phyloP scores from a whole-genome alignment of 208 protist species.

The Strigomonas galati region DNA sequence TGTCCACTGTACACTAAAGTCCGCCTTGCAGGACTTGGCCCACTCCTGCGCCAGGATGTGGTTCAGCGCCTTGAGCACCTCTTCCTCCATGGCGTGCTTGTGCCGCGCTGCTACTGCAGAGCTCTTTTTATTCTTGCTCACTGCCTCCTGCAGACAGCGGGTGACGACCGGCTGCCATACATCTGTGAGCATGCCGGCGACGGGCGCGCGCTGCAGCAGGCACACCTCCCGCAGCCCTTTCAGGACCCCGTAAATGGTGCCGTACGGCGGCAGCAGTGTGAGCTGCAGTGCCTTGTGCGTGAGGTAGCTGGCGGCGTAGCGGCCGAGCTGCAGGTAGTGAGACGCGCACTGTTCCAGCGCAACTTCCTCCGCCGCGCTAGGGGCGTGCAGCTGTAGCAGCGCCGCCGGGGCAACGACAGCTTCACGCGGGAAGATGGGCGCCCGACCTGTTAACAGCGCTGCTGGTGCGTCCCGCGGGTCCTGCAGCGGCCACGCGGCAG shows the following conservation, averaged over 20 bases:
- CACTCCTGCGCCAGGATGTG: not conserved
- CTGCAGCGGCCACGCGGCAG: not conserved
- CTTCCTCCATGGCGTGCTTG: not conserved
- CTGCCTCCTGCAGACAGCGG: slow-evolving; percentile 17
- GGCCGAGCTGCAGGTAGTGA: slow-evolving; percentile 61
- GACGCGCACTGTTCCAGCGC: slow-evolving; percentile 45
- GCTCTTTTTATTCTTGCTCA: not conserved
- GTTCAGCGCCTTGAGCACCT: not conserved
- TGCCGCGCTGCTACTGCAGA: no score
- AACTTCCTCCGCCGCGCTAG: not conserved
- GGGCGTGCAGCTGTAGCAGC: not conserved
- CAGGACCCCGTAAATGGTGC: slow-evolving; percentile 50
- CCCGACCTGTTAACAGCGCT: not conserved
- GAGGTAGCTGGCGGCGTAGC: slow-evolving; percentile 50
- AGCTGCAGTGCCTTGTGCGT: slow-evolving; percentile 84
- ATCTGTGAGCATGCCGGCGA: slow-evolving; percentile 44
- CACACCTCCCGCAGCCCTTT: slow-evolving; percentile 63
- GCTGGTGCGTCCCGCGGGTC: not conserved
- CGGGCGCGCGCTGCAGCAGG: slow-evolving; percentile 53
- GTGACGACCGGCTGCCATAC: slow-evolving; percentile 35
- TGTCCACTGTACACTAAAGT: no score
- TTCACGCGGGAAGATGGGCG: not conserved
- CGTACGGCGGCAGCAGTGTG: slow-evolving; percentile 66
- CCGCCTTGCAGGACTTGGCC: no score
- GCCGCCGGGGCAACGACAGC: slow-evolving; percentile 3